These are phyloP conservation scores for Gossypium schwendimanii DNA, from an alignment of 441 rosid species.

Conservation along the genomic window DNA sequence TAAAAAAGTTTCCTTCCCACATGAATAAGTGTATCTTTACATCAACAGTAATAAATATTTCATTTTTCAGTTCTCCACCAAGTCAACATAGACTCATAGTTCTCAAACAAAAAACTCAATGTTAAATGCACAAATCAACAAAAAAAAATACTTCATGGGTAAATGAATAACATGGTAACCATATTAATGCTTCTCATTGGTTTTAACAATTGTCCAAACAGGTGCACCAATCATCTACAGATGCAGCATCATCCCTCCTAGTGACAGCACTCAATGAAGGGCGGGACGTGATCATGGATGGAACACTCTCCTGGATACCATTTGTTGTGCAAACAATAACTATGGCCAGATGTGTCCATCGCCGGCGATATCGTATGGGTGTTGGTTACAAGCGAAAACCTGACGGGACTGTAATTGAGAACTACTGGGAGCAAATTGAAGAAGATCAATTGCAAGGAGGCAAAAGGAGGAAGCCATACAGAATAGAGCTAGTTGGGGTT, in stretches of 20 bases:
- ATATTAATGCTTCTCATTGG: background rate
- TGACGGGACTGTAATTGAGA: constrained; percentile 67
- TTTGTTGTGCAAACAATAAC: constrained; percentile 95
- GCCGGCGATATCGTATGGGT: constrained; percentile 90
- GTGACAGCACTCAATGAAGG: constrained; percentile 97
- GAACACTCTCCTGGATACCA: constrained; percentile 96
- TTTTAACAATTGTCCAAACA: constrained; percentile 19
- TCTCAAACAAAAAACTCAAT: background rate
- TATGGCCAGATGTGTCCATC: constrained; percentile 92
- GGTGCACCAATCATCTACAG: constrained; percentile 98
- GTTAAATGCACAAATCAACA: background rate
- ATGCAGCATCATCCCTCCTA: constrained; percentile 93
- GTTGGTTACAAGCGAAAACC: constrained; percentile 59
- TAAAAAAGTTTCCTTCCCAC: background rate
- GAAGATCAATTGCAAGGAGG: constrained; percentile 58
- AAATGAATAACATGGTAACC: background rate
- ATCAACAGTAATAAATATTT: background rate
- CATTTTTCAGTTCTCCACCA: background rate
- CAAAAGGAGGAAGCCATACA: constrained; percentile 69
- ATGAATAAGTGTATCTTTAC: background rate
- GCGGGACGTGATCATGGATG: constrained; percentile 94
- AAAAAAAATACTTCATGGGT: background rate
- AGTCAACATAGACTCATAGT: background rate
- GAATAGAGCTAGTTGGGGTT: constrained; percentile 93
- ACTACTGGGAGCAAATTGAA: constrained; percentile 80